Base-by-base conservation (phyloP, 768 basidiomycete genomes). In the Amanita polypyramis region DNA sequence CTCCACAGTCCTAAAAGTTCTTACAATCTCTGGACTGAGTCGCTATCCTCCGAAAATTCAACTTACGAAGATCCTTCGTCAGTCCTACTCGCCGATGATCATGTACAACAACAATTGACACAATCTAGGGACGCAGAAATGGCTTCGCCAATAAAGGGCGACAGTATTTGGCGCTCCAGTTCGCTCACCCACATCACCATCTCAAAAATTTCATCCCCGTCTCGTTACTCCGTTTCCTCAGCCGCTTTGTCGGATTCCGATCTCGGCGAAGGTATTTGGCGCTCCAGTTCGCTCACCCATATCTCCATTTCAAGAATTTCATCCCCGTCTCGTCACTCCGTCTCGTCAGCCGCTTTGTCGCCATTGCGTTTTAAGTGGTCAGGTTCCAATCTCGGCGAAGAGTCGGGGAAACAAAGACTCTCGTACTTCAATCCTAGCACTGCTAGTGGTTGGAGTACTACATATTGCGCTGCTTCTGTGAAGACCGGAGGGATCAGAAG, bases 401-500 rank as follows among this genome's bases (percentile, higher is more conserved):
- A 42, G 37, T 7, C 19, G 15, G 19, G 41, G 40, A 49, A 41
- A 40, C 39, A 27, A 12, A 34, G 39, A 14, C 29, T 49, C 5
- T 41, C 47, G 14, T 39, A 6, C 21, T 21, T 39, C 33, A 23
- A 49, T 21, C 10, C 20, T n/a, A 38, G 46, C 39, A 42, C 17
- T 4, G 9, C 38, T 5, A 49, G 32, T 12, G 29, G 20, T 19
- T 49, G 38, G 47, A 49, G 38, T 25, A 40, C 9, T 20, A 14
- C 14, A 11, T 40, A 39, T 11, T 27, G 47, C 10, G 4, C 38
- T 5, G 47, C 39, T 30, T 49, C 47, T 35, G 37, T 49, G 30
- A 49, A 42, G 32, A 42, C 47, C 4, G 47, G 47, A 38, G 47
- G 47, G 4, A 38, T 49, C 32, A 49, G 47, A 39, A 49, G 47